phyloP scores from a whole-genome alignment of 805 yeast genomes.

The Priceomyces fermenticarens region DNA sequence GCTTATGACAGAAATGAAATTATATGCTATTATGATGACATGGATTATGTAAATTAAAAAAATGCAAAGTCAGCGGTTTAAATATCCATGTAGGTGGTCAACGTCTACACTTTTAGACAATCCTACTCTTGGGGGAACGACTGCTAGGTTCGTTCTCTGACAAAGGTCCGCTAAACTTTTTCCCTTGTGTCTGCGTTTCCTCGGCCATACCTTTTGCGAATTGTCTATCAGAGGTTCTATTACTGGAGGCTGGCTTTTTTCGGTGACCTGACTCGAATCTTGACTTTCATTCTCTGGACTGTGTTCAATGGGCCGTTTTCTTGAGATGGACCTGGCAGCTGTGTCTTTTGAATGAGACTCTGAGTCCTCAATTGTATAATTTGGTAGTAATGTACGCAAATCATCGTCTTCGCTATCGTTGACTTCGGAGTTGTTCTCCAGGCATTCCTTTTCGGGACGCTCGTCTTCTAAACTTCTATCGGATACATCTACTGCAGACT shows the following conservation, averaged over 20 bases:
- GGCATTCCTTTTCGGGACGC: too few species aligned
- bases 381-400: neutral
- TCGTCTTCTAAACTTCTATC: neutral
- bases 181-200: conserved; percentile 1
- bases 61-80: conserved; percentile 4
- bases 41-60: neutral
- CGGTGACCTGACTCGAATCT: too few species aligned
- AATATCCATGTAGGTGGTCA: conserved; percentile 22
- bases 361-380: neutral
- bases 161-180: conserved; percentile 14
- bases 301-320: too few species aligned
- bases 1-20: too few species aligned
- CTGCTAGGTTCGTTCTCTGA: conserved; percentile 10
- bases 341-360: too few species aligned
- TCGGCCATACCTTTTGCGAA: neutral
- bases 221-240: neutral
- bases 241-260: too few species aligned
- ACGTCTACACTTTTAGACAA: conserved; percentile 20
- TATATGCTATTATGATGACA: neutral
- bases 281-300: too few species aligned
- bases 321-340: too few species aligned
- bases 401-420: conserved; percentile 1
- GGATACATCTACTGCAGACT: too few species aligned
- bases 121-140: conserved; percentile 19
- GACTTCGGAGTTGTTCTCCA: conserved; percentile 2